Percentiles rank a stretch among this genome's conserved stretches.
These are phyloP conservation scores for Mortierella sp. DNA, from an alignment of 371 early-diverging fungal genomes.

Conservation along the genomic window DNA sequence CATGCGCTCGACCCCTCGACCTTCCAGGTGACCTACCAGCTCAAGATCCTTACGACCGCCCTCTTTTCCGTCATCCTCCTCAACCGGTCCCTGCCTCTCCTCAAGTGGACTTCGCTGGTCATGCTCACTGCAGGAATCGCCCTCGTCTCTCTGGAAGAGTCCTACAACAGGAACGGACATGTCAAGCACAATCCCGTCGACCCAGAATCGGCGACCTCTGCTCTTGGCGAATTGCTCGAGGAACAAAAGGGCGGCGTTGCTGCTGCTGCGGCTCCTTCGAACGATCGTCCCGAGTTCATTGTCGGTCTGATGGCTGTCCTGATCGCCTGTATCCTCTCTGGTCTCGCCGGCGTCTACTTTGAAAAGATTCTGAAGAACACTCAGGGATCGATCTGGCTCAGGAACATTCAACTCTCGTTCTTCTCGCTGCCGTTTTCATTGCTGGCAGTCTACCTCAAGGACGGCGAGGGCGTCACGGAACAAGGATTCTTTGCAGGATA, in stretches of 20 bases:
- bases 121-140: constrained; percentile 90
- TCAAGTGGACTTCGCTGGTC: constrained; percentile 89
- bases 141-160: constrained; percentile 80
- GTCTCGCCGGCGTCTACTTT: constrained; percentile 96
- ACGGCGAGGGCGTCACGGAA: constrained; percentile 77
- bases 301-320: constrained; percentile 83
- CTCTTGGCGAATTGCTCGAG: constrained; percentile 19
- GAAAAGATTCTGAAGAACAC: constrained; percentile 85
- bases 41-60: constrained; percentile 97
- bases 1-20: constrained; percentile 94
- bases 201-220: constrained; percentile 17
- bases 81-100: constrained; percentile 68
- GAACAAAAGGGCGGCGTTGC: constrained; percentile 25
- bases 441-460: constrained; percentile 77
- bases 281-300: constrained; percentile 58
- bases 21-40: constrained; percentile 96
- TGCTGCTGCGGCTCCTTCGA: constrained; percentile 16
- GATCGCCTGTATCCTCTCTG: constrained; percentile 91
- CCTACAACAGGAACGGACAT: constrained; percentile 40
- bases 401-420: constrained; percentile 91
- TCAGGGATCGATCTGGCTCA: constrained; percentile 83
- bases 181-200: background rate
- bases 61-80: constrained; percentile 90
- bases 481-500: constrained; percentile 94
- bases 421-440: constrained; percentile 80